phyloP scores from a whole-genome alignment of 768 basidiomycete genomes.

The Kwoniella botswanensis region DNA sequence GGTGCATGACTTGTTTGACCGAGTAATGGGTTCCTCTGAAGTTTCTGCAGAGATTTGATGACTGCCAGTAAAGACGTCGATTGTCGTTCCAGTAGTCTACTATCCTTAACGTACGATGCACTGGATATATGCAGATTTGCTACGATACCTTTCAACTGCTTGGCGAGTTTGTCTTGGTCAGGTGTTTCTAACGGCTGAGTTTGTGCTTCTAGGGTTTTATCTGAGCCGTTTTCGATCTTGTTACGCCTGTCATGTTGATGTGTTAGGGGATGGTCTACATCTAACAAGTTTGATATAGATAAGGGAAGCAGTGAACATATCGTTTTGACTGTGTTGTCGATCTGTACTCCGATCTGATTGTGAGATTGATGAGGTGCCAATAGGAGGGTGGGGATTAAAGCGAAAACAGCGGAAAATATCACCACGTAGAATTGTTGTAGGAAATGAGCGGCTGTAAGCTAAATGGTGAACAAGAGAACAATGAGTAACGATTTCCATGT shows the following conservation, averaged over 20 bases:
- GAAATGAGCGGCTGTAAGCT: slow-evolving; percentile 35
- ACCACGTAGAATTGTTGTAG: slow-evolving; percentile 40
- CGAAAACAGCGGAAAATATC: slow-evolving; percentile 45
- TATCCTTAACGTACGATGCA: slow-evolving; percentile 15
- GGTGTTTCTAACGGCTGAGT: neutral
- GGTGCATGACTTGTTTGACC: slow-evolving; percentile 46
- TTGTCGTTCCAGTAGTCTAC: slow-evolving; percentile 9
- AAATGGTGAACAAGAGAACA: too few relatives aligned
- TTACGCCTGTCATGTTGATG: neutral
- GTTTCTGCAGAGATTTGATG: slow-evolving; percentile 28
- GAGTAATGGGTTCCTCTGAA: slow-evolving; percentile 48
- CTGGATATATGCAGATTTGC: slow-evolving; percentile 20
- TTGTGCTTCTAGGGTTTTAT: slow-evolving; percentile 1
- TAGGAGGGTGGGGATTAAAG: slow-evolving; percentile 34
- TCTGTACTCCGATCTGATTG: slow-evolving; percentile 27
- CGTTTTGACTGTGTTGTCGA: slow-evolving; percentile 23
- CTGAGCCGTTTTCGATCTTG: neutral
- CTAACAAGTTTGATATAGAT: slow-evolving; percentile 29
- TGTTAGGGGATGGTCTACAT: neutral
- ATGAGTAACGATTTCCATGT: too few relatives aligned
- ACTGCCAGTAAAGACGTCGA: slow-evolving; percentile 16
- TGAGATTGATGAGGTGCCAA: slow-evolving; percentile 30
- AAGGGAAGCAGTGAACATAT: slow-evolving; percentile 35
- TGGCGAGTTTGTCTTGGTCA: slow-evolving; percentile 20
- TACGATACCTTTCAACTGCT: slow-evolving; percentile 17